Evolutionary conservation across 2,329 filamentous ascomycete species (phyloP), one percentile per base, ranked within the genome.

Genomic region (Pyrenophora tritici-repentis): DNA sequence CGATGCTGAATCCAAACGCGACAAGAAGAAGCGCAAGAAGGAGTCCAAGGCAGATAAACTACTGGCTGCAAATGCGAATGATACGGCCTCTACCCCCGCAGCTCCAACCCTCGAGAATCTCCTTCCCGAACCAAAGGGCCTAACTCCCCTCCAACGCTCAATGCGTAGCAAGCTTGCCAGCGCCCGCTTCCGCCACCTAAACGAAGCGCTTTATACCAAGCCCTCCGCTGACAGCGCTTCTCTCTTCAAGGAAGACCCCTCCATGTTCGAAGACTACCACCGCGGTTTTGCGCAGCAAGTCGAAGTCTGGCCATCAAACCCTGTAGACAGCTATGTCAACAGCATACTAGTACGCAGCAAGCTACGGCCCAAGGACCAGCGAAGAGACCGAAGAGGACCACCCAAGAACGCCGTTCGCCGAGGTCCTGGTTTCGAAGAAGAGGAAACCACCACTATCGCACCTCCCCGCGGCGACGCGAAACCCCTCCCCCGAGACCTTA

Each of bases 241-340:
- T 42, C 85, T 97, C 18, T 97, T 99, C 78, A 80, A 84, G 43
- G 81, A 88, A 29, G 90, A 90, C 42, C 94, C 94, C 0, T 90
- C 96, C 70, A 92, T 97, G 82, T 99, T 97, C 76, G 82, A 85
- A 62, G 92, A 97, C 76, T 99, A 99, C 75, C 94, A 99, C 76
- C 88, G 91, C 55, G 94, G 94, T 29, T 99, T 99, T 81, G 88
- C 92, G 1, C 89, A 92, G 45, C 94, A 99, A 77, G 94, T 97
- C 52, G 87, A 90, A 68, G 89, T 92, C 2, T 99, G 94, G 94
- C 94, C 94, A 6, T 90, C 93, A 69, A 99, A 99, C 75, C 94
- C 94, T 0, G 91, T 99, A 39, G 90, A 97, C 72, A 85, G 83
- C 50, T 97, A 96, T 76, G 86, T 97, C 58, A 71, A 77, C 22